A percentile compares a stretch with the other conserved stretches of the same genome.
Evolutionary conservation across 139 green algal species (phyloP).

Genomic region (Asterochloris sp.): DNA sequence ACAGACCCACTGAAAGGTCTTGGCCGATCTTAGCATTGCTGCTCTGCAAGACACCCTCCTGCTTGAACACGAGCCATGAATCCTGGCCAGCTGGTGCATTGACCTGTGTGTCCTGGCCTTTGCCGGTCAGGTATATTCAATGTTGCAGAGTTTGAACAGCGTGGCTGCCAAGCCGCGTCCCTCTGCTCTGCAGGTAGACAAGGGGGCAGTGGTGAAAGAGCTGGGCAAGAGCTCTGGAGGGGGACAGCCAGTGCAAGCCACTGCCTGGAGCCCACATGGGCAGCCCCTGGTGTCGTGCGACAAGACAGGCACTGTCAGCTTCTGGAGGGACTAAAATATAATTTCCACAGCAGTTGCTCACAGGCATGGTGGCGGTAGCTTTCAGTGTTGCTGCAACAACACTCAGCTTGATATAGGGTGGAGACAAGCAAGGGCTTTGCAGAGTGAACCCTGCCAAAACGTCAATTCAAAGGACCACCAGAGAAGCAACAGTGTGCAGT

Average conservation of each 20-base stretch:
- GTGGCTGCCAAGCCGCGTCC: background rate
- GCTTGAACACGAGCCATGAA: background rate
- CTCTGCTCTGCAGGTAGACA: background rate
- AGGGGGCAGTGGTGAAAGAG: background rate
- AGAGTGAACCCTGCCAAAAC: too few species aligned
- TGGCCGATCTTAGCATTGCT: background rate
- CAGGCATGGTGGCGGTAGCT: too few species aligned
- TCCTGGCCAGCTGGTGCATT: background rate
- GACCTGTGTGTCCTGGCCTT: background rate
- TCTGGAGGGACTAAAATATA: conserved; percentile 17
- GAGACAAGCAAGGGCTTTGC: too few species aligned
- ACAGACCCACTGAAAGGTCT: background rate
- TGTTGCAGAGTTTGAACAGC: background rate
- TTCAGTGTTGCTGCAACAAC: too few species aligned
- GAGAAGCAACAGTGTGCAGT: too few species aligned
- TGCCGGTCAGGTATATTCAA: background rate
- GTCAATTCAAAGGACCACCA: too few species aligned
- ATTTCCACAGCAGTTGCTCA: too few species aligned
- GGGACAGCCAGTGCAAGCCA: conserved; percentile 8
- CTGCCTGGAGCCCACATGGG: conserved; percentile 32
- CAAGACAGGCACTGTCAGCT: conserved; percentile 26
- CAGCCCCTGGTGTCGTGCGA: conserved; percentile 30
- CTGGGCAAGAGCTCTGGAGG: conserved; percentile 6
- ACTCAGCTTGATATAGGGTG: too few species aligned
- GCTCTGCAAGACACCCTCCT: background rate